phyloP scores from a whole-genome alignment of 257 asterid species.

The Cinchona pubescens region DNA sequence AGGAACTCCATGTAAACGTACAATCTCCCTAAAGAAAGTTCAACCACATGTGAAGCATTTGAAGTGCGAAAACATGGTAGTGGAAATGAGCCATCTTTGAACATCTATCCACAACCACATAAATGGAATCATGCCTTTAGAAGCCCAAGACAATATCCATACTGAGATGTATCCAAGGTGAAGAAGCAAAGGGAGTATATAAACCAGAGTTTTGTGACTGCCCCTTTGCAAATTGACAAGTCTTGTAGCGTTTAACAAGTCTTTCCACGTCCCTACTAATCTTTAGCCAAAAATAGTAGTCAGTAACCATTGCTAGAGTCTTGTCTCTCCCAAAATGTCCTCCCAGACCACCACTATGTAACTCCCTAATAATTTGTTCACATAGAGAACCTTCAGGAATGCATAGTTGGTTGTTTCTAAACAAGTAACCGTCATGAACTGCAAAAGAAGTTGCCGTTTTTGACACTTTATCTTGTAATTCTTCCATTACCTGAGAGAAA shows the following conservation, averaged over 20 bases:
- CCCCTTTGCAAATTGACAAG: background rate
- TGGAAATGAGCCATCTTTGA: conserved; percentile 5
- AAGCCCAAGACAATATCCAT: conserved; percentile 9
- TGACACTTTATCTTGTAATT: background rate
- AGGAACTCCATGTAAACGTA: background rate
- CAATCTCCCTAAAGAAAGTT: background rate
- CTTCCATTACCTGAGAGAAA: background rate
- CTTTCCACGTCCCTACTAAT: background rate
- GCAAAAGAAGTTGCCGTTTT: background rate
- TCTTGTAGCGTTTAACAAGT: background rate
- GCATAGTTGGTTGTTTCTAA: background rate
- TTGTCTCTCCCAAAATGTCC: conserved; percentile 6
- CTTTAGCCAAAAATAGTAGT: background rate
- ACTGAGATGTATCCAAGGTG: background rate
- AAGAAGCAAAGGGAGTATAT: background rate
- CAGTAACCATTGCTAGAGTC: background rate
- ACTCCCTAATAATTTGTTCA: background rate
- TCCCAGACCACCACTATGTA: background rate
- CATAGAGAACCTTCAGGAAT: background rate
- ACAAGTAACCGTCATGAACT: background rate
- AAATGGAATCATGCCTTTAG: background rate
- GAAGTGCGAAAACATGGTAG: background rate
- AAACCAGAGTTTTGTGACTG: background rate
- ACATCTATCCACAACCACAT: conserved; percentile 1
- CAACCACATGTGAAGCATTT: conserved; percentile 1